These are phyloP conservation scores for Kalanchoe fedtschenkoi DNA, from an alignment of 164 flowering plant species.

Conservation along the genomic window DNA sequence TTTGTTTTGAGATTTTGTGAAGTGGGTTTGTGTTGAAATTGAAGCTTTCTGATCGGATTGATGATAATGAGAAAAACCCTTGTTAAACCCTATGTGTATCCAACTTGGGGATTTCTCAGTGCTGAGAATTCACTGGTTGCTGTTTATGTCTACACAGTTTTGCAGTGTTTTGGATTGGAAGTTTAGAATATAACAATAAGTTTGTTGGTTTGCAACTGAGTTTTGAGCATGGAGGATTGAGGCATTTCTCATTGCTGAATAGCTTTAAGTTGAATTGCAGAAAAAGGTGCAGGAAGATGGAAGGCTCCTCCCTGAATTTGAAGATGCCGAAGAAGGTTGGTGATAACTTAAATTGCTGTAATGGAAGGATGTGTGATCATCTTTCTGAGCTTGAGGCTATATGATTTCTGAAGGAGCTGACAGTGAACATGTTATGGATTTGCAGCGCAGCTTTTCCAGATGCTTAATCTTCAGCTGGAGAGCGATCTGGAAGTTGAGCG, in stretches of 20 bases:
- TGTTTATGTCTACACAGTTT: neutral
- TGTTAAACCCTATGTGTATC: neutral
- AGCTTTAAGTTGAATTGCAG: slow-evolving; percentile 31
- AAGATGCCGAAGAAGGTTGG: slow-evolving; percentile 85
- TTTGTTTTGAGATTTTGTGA: neutral
- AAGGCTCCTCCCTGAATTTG: slow-evolving; percentile 66
- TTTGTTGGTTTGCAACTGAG: neutral
- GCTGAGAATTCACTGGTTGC: neutral
- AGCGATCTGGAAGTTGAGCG: slow-evolving; percentile 40
- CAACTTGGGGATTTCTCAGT: neutral
- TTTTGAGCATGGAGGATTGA: no score
- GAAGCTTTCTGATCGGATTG: neutral
- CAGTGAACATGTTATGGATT: slow-evolving; percentile 8
- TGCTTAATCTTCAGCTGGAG: slow-evolving; percentile 65
- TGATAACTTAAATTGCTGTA: neutral
- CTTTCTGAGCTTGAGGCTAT: neutral
- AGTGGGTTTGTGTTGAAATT: slow-evolving; percentile 1
- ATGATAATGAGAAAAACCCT: neutral
- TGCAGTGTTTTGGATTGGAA: neutral
- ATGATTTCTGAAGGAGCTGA: neutral
- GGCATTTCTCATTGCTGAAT: neutral
- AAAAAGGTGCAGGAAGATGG: slow-evolving; percentile 71
- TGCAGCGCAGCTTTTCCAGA: slow-evolving; percentile 69
- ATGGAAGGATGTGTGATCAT: neutral
- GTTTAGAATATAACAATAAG: neutral